Conservation (phyloP, 140 eudicot species). For the Senecio squalidus region DNA sequence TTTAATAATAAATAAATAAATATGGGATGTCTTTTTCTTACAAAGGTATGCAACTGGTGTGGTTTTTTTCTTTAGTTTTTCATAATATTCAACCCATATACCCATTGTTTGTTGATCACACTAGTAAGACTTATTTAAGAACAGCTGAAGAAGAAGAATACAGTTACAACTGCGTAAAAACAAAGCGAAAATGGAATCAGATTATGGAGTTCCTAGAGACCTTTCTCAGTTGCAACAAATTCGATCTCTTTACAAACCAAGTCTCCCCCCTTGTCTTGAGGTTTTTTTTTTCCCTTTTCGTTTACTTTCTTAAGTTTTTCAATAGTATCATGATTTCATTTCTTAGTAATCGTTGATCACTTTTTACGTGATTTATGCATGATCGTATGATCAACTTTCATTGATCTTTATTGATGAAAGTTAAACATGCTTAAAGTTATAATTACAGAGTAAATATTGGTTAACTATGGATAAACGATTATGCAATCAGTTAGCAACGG, state of each 20-base stretch:
- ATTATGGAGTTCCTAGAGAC: constrained; percentile 75
- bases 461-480: too few relatives aligned
- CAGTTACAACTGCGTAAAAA: constrained; percentile 21
- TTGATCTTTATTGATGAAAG: not conserved
- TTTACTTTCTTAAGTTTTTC: not conserved
- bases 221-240: constrained; percentile 77
- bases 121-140: not conserved
- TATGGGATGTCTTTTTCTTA: not conserved
- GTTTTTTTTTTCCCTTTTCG: constrained; percentile 20
- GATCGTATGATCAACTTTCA: not conserved
- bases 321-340: not conserved
- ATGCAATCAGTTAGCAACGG: too few relatives aligned
- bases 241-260: constrained; percentile 75
- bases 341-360: too few relatives aligned
- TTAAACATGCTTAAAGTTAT: not conserved
- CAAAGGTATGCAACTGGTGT: constrained; percentile 4
- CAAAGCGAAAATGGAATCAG: constrained; percentile 65
- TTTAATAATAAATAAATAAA: not conserved
- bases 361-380: constrained; percentile 11
- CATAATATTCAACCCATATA: constrained; percentile 13
- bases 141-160: not conserved
- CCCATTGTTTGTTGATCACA: constrained; percentile 18
- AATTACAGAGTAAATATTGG: not conserved
- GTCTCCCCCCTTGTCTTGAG: constrained; percentile 96
- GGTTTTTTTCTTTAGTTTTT: not conserved